Evolutionary conservation across 805 yeast genomes (phyloP).

Genomic region (Candida maltosa): DNA sequence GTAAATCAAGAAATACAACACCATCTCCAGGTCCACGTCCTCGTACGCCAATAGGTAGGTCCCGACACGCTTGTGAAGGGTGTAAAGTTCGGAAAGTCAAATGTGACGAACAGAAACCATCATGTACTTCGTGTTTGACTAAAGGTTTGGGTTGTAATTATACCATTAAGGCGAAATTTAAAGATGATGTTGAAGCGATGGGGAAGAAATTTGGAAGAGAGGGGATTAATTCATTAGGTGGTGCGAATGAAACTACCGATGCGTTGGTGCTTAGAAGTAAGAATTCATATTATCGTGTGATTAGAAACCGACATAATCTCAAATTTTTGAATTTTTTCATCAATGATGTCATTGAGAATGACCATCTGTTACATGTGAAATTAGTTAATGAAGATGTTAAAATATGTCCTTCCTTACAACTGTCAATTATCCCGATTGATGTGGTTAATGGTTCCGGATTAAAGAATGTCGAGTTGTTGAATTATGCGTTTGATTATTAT

Average conservation of each 20-base stretch:
- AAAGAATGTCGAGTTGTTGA: constrained; percentile 12
- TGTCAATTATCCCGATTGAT: constrained; percentile 22
- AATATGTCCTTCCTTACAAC: constrained; percentile 12
- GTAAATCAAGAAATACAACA: too few relatives aligned
- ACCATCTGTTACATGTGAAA: too few relatives aligned
- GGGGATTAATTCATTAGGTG: constrained; percentile 17
- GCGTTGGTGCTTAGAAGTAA: constrained; percentile 11
- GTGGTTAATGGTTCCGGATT: constrained; percentile 6
- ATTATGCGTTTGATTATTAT: constrained; percentile 22
- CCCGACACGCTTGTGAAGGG: constrained; percentile 21
- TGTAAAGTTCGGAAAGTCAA: constrained; percentile 19
- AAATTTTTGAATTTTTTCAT: constrained; percentile 15
- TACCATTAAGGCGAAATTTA: constrained; percentile 18
- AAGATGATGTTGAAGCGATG: constrained; percentile 21
- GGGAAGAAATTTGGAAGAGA: constrained; percentile 26
- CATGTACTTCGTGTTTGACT: constrained; percentile 15
- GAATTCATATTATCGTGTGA: constrained; percentile 11
- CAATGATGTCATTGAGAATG: neutral
- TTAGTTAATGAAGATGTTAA: neutral
- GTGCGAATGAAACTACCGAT: constrained; percentile 8
- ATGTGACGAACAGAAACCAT: constrained; percentile 27
- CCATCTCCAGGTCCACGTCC: too few relatives aligned
- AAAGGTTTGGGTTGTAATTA: constrained; percentile 17
- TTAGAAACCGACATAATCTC: constrained; percentile 12
- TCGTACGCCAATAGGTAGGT: constrained; percentile 7